Conservation (phyloP, 805 yeast species). For the Myxozyma sirexii region DNA sequence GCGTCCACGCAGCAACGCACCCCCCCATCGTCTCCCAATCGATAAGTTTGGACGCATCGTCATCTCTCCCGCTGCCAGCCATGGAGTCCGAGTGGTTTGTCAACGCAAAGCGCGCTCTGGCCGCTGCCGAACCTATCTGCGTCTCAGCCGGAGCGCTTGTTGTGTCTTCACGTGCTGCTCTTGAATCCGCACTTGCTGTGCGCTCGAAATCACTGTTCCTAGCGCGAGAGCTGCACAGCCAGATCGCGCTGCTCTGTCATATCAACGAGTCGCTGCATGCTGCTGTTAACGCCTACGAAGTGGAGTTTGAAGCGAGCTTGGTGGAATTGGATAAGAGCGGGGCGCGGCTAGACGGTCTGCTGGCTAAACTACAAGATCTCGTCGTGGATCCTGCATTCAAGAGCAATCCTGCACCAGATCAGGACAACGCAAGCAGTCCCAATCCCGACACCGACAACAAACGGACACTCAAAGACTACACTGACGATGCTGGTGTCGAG, state of each 20-base stretch:
- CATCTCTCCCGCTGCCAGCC: background rate
- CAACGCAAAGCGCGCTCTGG: conserved; percentile 54
- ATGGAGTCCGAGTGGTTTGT: conserved; percentile 44
- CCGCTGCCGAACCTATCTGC: conserved; percentile 55
- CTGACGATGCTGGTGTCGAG: conserved; percentile 49
- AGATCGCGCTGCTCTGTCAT: conserved; percentile 49
- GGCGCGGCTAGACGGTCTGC: conserved; percentile 42
- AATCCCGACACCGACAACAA: conserved; percentile 24
- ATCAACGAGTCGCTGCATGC: conserved; percentile 36
- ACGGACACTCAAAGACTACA: conserved; percentile 49
- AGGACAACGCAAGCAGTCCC: conserved; percentile 15
- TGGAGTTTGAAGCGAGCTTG: conserved; percentile 41
- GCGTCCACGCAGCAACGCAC: too few species aligned
- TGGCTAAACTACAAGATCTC: conserved; percentile 44
- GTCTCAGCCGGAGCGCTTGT: conserved; percentile 52
- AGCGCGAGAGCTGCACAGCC: conserved; percentile 52
- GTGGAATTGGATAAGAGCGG: conserved; percentile 41
- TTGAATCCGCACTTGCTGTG: conserved; percentile 48
- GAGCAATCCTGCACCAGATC: background rate
- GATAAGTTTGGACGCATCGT: background rate
- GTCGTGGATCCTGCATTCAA: conserved; percentile 44
- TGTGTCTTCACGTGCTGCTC: conserved; percentile 43
- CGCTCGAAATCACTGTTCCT: conserved; percentile 52
- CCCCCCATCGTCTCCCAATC: background rate
- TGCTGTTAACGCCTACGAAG: conserved; percentile 18